These are phyloP conservation scores for Salix suchowensis DNA, from an alignment of 345 rosid species.

Conservation along the genomic window DNA sequence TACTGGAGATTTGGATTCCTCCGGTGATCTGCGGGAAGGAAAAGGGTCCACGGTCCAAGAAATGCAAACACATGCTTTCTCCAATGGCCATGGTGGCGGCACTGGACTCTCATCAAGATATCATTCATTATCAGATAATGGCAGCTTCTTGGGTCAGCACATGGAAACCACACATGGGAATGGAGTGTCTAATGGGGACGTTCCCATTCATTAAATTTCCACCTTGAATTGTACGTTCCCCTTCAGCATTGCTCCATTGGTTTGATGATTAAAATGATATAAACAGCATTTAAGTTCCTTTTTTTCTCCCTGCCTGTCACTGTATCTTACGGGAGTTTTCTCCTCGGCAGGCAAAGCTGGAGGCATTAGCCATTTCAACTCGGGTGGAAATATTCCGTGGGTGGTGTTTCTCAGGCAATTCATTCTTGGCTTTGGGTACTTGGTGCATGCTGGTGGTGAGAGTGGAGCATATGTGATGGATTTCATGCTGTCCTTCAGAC, in stretches of 20 bases:
- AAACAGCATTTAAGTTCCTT: neutral
- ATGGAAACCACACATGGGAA: slow-evolving; percentile 27
- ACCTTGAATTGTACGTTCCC: slow-evolving; percentile 9
- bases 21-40: slow-evolving; percentile 23
- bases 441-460: neutral
- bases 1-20: slow-evolving; percentile 15
- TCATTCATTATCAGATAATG: slow-evolving; percentile 17
- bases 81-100: slow-evolving; percentile 14
- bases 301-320: neutral
- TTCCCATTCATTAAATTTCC: slow-evolving; percentile 19
- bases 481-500: neutral
- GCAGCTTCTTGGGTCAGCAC: slow-evolving; percentile 23
- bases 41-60: slow-evolving; percentile 12
- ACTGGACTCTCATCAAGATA: slow-evolving; percentile 19
- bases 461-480: neutral
- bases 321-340: slow-evolving; percentile 4
- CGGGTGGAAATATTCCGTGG: slow-evolving; percentile 1
- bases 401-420: slow-evolving; percentile 46
- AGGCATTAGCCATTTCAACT: neutral
- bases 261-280: slow-evolving; percentile 4
- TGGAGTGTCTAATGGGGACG: slow-evolving; percentile 27
- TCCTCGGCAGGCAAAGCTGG: slow-evolving; percentile 22
- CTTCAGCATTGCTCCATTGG: slow-evolving; percentile 20
- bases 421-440: slow-evolving; percentile 63
- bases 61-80: slow-evolving; percentile 9